Conservation (phyloP, 2,329 filamentous ascomycete genomes). For the Albophoma yamanashiensis region DNA sequence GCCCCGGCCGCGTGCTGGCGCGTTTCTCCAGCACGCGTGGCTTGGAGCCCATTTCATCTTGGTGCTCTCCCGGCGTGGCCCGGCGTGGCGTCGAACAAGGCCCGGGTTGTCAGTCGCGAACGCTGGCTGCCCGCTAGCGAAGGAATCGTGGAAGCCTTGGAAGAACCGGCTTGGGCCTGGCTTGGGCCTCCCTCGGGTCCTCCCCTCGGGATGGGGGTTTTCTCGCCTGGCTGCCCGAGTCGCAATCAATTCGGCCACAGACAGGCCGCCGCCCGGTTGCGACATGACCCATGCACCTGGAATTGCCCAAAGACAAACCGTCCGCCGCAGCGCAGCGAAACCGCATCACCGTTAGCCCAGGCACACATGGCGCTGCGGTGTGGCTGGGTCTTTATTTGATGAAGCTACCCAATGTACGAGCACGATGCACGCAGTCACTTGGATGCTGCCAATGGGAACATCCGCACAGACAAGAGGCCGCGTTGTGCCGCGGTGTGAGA, state of each 20-base stretch:
- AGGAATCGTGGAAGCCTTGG: not conserved
- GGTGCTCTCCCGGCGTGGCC: not conserved
- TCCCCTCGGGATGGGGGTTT: not conserved
- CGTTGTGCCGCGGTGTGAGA: not conserved
- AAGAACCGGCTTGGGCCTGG: not conserved
- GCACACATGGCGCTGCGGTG: not conserved
- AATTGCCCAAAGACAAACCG: not conserved
- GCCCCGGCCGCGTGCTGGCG: not conserved
- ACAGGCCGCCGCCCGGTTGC: not conserved
- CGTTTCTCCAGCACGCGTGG: not conserved
- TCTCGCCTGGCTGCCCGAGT: not conserved
- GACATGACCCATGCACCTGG: not conserved
- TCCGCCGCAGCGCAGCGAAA: not conserved
- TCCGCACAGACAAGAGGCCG: not conserved
- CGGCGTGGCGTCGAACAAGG: not conserved
- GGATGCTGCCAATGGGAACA: not conserved
- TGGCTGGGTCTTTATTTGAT: not conserved
- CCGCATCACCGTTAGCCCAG: not conserved
- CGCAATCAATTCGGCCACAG: not conserved
- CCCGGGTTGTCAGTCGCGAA: not conserved
- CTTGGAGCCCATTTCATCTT: not conserved
- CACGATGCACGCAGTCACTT: not conserved
- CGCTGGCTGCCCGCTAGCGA: not conserved
- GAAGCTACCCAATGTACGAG: too few species aligned
- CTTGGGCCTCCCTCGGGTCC: too few species aligned